Conservation (phyloP, 768 basidiomycete genomes). For the Trametes cinnabarina region DNA sequence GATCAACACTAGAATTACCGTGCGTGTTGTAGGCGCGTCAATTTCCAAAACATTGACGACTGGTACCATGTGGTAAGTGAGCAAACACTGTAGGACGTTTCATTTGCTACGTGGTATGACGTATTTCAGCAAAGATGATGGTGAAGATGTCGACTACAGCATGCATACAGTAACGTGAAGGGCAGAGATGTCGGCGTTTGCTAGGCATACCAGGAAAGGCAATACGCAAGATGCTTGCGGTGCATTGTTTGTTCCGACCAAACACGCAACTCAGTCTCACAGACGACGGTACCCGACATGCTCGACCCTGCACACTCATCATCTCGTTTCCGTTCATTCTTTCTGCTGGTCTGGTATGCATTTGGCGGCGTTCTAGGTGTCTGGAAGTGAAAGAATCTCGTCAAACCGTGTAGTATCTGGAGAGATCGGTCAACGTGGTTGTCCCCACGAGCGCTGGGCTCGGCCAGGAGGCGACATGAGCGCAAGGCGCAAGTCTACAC, state of each 20-base stretch:
- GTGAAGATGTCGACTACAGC: no score
- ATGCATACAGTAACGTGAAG: no score
- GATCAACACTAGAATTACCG: no score
- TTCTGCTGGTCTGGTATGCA: background rate
- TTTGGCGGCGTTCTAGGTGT: background rate
- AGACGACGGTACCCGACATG: constrained; percentile 25
- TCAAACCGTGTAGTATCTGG: constrained; percentile 62
- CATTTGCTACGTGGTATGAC: no score
- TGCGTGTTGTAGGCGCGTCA: no score
- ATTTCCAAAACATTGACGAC: no score
- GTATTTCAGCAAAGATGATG: no score
- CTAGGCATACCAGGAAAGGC: background rate
- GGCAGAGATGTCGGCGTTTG: background rate
- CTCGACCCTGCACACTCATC: constrained; percentile 23
- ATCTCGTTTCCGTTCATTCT: constrained; percentile 6
- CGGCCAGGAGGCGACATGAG: constrained; percentile 17
- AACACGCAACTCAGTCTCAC: constrained; percentile 29
- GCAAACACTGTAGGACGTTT: no score
- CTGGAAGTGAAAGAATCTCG: constrained; percentile 52
- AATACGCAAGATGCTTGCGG: constrained; percentile 2
- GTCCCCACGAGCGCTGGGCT: constrained; percentile 19
- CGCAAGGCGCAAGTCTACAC: constrained; percentile 7
- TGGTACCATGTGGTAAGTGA: no score
- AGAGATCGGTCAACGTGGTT: constrained; percentile 49
- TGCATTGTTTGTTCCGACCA: constrained; percentile 30